Evolutionary conservation across 768 basidiomycete species (phyloP).

Genomic region (Cyathus striatus): DNA sequence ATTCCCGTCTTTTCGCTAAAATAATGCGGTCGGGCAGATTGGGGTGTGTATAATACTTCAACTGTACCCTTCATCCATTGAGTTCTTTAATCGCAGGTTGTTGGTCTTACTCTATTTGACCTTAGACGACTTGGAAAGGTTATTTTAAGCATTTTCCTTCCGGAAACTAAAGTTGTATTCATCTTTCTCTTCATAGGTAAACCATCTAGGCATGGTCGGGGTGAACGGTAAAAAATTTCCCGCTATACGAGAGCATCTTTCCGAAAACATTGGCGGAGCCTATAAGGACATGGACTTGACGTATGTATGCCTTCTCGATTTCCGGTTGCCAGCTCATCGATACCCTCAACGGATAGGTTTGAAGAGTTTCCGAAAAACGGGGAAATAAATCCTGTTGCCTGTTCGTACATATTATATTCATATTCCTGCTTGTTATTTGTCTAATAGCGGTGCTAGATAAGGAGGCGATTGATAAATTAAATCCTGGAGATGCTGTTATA

Average conservation of each 20-base stretch:
- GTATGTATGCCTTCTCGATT: conserved; percentile 32
- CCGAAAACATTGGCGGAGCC: conserved; percentile 74
- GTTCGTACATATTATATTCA: conserved; percentile 44
- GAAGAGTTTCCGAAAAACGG: conserved; percentile 73
- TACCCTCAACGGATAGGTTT: conserved; percentile 41
- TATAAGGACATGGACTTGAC: conserved; percentile 87
- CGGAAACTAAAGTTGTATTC: not conserved
- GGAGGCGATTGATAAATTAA: conserved; percentile 69
- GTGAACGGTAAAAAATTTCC: conserved; percentile 88
- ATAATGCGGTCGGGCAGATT: conserved; percentile 47
- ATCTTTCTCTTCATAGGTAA: conserved; percentile 39
- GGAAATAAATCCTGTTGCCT: conserved; percentile 71
- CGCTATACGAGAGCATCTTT: conserved; percentile 74
- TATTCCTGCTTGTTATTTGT: too few species aligned
- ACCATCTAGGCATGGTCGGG: conserved; percentile 81
- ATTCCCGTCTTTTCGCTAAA: too few species aligned
- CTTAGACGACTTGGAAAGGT: conserved; percentile 80
- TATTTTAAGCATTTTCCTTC: not conserved
- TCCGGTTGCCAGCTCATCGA: not conserved
- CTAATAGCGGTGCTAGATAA: too few species aligned
- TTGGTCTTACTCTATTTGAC: conserved; percentile 87
- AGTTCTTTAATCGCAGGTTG: too few species aligned
- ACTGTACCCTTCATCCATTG: too few species aligned
- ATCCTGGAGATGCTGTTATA: conserved; percentile 83
- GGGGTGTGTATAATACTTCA: conserved; percentile 43